A percentile compares a stretch with the other conserved stretches of the same genome.
These are phyloP conservation scores for Xylariaceae sp. DNA, from an alignment of 2,329 filamentous ascomycete species.

Conservation along the genomic window DNA sequence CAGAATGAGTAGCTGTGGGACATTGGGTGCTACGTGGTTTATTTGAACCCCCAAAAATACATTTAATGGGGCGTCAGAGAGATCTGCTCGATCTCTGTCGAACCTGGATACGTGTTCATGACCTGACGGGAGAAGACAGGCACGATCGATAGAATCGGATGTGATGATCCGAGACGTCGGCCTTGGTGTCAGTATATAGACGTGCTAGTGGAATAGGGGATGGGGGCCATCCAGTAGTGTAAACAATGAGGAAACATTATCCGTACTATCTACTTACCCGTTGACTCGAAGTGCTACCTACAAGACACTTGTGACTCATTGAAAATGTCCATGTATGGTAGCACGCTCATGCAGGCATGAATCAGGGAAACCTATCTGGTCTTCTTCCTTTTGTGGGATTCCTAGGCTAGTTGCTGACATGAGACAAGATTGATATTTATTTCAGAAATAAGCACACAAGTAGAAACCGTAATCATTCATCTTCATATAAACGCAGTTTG, in stretches of 20 bases:
- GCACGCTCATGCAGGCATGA: too few species aligned
- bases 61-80: conserved; percentile 16
- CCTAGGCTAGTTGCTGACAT: too few species aligned
- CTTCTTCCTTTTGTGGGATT: too few species aligned
- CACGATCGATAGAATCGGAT: conserved; percentile 12
- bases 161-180: neutral
- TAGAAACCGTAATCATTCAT: too few species aligned
- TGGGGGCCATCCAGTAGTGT: conserved; percentile 14
- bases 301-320: too few species aligned
- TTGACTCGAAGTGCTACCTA: too few species aligned
- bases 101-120: conserved; percentile 21
- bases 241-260: conserved; percentile 24
- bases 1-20: conserved; percentile 2
- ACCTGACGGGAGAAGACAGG: conserved; percentile 10
- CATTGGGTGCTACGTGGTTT: conserved; percentile 2
- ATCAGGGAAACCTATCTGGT: too few species aligned
- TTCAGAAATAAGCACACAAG: too few species aligned
- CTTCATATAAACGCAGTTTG: too few species aligned
- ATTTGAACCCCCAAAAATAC: conserved; percentile 7
- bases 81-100: conserved; percentile 3
- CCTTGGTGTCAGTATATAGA: conserved; percentile 15
- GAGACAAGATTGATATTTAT: too few species aligned
- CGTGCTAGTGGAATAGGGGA: neutral
- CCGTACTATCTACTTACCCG: too few species aligned
- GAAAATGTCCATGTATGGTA: too few species aligned